Conservation (phyloP, 2,329 filamentous ascomycete genomes). For the Herpotrichia juniperi region DNA sequence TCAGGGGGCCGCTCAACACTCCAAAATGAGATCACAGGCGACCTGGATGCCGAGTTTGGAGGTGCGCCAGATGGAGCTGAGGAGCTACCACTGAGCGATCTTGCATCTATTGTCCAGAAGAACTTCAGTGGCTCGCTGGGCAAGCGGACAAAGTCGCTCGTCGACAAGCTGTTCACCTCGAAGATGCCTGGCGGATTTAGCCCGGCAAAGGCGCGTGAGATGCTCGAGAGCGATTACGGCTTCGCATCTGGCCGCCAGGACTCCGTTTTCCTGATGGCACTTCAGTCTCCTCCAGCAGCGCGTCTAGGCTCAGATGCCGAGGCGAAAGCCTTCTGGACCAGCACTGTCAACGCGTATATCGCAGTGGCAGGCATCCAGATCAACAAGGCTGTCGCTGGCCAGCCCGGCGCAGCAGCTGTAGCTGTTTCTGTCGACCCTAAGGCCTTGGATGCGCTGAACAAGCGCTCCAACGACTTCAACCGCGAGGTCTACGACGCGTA, state of each 20-base stretch:
- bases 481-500: conserved; percentile 17
- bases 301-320: conserved; percentile 14
- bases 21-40: conserved; percentile 54
- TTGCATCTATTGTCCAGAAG: conserved; percentile 38
- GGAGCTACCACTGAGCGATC: conserved; percentile 42
- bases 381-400: conserved; percentile 6
- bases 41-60: conserved; percentile 50
- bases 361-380: conserved; percentile 13
- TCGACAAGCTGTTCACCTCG: conserved; percentile 14
- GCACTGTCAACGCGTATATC: conserved; percentile 11
- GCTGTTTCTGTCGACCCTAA: conserved; percentile 16
- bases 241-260: conserved; percentile 18
- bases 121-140: conserved; percentile 40
- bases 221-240: conserved; percentile 14
- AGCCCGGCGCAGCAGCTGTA: conserved; percentile 8
- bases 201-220: conserved; percentile 10
- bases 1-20: conserved; percentile 49
- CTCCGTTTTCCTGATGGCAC: conserved; percentile 13
- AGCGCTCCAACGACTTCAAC: conserved; percentile 17
- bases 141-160: conserved; percentile 23
- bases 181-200: conserved; percentile 21
- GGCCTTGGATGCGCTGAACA: conserved; percentile 15
- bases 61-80: conserved; percentile 48
- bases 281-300: conserved; percentile 13
- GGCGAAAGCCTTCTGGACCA: conserved; percentile 16